phyloP scores from a whole-genome alignment of 2,329 filamentous ascomycete species.

The Clarireedia monteithiana region DNA sequence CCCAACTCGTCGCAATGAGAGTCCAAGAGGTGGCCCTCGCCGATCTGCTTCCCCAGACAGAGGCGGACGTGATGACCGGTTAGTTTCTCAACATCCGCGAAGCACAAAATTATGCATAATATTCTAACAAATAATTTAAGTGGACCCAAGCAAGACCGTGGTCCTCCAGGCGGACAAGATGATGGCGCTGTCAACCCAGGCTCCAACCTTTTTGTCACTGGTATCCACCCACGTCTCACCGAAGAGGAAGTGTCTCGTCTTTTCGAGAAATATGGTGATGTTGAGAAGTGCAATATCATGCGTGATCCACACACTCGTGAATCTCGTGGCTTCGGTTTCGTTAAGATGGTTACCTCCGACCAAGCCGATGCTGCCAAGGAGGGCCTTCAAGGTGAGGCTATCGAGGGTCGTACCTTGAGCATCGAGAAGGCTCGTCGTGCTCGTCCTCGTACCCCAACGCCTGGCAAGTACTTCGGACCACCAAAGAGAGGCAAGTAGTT shows the following conservation, averaged over 20 bases:
- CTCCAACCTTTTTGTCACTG: constrained; percentile 97
- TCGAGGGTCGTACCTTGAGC: constrained; percentile 91
- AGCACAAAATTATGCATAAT: constrained; percentile 3
- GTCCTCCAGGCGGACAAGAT: constrained; percentile 44
- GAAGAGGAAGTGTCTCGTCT: constrained; percentile 89
- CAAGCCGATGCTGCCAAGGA: constrained; percentile 97
- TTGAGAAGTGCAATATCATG: constrained; percentile 99
- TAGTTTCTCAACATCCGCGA: constrained; percentile 16
- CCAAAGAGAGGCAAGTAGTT: constrained; percentile 81
- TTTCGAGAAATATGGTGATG: constrained; percentile 97
- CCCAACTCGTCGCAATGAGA: constrained; percentile 47
- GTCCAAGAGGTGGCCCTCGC: constrained; percentile 47
- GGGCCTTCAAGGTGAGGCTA: constrained; percentile 86
- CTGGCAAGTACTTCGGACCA: constrained; percentile 97
- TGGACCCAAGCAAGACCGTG: constrained; percentile 46
- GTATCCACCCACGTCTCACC: constrained; percentile 85
- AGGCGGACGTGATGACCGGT: constrained; percentile 42
- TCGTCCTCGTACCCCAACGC: constrained; percentile 89
- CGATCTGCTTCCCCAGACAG: constrained; percentile 54
- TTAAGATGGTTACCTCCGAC: constrained; percentile 95
- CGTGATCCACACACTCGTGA: constrained; percentile 97
- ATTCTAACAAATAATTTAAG: constrained; percentile 19
- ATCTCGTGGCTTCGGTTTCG: constrained; percentile 96
- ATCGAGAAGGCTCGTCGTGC: constrained; percentile 98
- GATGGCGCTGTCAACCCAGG: constrained; percentile 83